Conservation (phyloP, 2,329 filamentous ascomycete species). For the Neophaeococcomyces mojaviensis region DNA sequence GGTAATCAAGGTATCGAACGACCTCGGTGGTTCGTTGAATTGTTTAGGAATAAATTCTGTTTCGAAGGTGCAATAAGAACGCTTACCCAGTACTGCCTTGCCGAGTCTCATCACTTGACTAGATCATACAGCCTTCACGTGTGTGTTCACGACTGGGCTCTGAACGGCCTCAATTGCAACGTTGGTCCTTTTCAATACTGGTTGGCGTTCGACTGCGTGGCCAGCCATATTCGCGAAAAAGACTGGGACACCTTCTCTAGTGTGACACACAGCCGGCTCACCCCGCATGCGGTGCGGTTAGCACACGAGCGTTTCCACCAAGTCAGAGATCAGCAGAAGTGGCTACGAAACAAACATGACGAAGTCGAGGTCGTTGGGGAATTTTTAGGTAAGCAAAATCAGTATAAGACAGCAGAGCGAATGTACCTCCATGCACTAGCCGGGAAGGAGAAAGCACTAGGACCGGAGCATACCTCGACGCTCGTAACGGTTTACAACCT, state of each 20-base stretch:
- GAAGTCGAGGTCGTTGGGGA: no score
- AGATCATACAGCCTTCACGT: constrained; percentile 13
- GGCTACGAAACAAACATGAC: no score
- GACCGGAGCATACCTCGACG: constrained; percentile 22
- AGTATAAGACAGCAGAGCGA: no score
- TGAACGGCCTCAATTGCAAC: constrained; percentile 10
- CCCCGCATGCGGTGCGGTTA: constrained; percentile 7
- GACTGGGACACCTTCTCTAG: background rate
- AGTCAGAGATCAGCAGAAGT: no score
- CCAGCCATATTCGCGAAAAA: background rate
- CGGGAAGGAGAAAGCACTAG: constrained; percentile 20
- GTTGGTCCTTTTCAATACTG: constrained; percentile 8
- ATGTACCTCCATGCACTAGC: constrained; percentile 22
- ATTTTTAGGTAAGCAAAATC: no score
- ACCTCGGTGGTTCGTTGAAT: constrained; percentile 18
- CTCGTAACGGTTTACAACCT: constrained; percentile 23
- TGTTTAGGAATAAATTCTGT: constrained; percentile 5
- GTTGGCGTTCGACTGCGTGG: constrained; percentile 14
- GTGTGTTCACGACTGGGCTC: constrained; percentile 17
- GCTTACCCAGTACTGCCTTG: constrained; percentile 11
- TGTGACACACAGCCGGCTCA: constrained; percentile 3
- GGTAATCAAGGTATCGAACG: constrained; percentile 4
- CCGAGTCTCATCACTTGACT: constrained; percentile 6
- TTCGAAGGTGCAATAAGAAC: constrained; percentile 11
- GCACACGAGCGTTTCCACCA: background rate